Percentiles rank a stretch among this genome's conserved stretches.
Evolutionary conservation across 2,329 filamentous ascomycete genomes (phyloP).

Genomic region (Penicillium sp.): DNA sequence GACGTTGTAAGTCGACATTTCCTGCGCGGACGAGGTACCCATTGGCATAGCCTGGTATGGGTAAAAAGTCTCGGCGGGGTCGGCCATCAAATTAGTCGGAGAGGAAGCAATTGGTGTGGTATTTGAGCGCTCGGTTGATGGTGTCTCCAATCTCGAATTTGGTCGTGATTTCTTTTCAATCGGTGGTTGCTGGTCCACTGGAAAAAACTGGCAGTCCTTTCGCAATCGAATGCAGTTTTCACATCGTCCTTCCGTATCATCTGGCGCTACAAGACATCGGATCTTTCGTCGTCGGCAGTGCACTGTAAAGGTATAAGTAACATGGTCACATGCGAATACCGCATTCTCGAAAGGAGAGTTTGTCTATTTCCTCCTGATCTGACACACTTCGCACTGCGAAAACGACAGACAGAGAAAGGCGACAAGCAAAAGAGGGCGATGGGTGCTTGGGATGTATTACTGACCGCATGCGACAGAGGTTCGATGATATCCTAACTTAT

Average conservation of each 20-base stretch:
- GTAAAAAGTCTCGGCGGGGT: constrained; percentile 39
- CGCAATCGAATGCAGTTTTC: constrained; percentile 91
- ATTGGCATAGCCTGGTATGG: constrained; percentile 38
- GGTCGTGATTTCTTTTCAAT: constrained; percentile 49
- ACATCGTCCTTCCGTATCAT: constrained; percentile 73
- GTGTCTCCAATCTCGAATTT: constrained; percentile 45
- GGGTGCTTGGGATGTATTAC: constrained; percentile 41
- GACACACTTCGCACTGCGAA: neutral
- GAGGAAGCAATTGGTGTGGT: constrained; percentile 48
- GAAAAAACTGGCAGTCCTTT: constrained; percentile 90
- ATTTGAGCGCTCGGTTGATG: constrained; percentile 46
- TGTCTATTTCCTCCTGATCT: neutral
- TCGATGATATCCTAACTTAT: constrained; percentile 92
- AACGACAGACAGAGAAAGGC: neutral
- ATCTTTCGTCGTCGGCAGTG: constrained; percentile 94
- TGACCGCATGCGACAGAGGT: constrained; percentile 94
- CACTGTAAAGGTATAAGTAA: constrained; percentile 53
- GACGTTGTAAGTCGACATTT: constrained; percentile 35
- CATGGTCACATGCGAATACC: constrained; percentile 4
- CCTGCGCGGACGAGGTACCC: constrained; percentile 29
- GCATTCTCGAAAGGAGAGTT: neutral
- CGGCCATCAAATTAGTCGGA: constrained; percentile 30
- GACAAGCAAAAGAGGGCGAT: neutral
- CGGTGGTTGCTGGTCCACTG: constrained; percentile 73
- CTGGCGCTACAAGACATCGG: constrained; percentile 74